These are phyloP conservation scores for Globisporangium cystogenes DNA, from an alignment of 352 stramenopile species.

Conservation along the genomic window DNA sequence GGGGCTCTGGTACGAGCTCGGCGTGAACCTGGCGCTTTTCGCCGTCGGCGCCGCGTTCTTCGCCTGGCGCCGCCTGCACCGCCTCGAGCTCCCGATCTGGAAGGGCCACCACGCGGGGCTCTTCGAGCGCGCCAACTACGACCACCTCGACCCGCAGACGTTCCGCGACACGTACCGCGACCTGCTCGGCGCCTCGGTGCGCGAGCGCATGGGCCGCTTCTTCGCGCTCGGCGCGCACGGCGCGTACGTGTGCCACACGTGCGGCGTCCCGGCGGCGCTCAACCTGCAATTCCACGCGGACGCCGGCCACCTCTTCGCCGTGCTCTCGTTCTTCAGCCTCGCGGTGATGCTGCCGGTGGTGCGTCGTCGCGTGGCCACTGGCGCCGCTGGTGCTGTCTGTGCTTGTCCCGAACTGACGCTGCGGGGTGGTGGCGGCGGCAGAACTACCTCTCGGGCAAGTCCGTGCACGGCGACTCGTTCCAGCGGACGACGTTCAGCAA, in stretches of 20 bases:
- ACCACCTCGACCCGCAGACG: slow-evolving; percentile 28
- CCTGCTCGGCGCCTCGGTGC: slow-evolving; percentile 29
- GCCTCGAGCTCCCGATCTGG: slow-evolving; percentile 57
- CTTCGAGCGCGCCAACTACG: slow-evolving; percentile 75
- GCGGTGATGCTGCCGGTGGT: slow-evolving; percentile 72
- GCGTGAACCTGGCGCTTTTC: slow-evolving; percentile 58
- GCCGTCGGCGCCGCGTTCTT: slow-evolving; percentile 51
- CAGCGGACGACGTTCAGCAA: slow-evolving; percentile 82
- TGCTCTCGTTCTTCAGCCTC: slow-evolving; percentile 65
- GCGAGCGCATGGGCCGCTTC: slow-evolving; percentile 43
- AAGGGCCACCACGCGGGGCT: slow-evolving; percentile 44
- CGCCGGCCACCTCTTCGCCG: slow-evolving; percentile 49
- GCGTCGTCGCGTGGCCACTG: slow-evolving; percentile 11
- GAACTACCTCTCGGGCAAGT: slow-evolving; percentile 66
- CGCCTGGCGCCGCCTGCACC: slow-evolving; percentile 46
- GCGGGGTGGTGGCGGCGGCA: slow-evolving; percentile 17
- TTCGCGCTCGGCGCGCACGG: slow-evolving; percentile 35
- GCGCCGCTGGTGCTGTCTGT: too few species aligned
- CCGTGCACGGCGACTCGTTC: slow-evolving; percentile 36
- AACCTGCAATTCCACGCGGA: slow-evolving; percentile 62
- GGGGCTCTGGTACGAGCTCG: slow-evolving; percentile 62
- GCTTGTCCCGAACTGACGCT: background rate
- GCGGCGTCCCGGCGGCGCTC: slow-evolving; percentile 63
- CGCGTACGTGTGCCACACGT: slow-evolving; percentile 54
- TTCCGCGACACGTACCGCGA: slow-evolving; percentile 49